Conservation (phyloP, 306 rosid genomes). For the Oxytropis ochrocephala region DNA sequence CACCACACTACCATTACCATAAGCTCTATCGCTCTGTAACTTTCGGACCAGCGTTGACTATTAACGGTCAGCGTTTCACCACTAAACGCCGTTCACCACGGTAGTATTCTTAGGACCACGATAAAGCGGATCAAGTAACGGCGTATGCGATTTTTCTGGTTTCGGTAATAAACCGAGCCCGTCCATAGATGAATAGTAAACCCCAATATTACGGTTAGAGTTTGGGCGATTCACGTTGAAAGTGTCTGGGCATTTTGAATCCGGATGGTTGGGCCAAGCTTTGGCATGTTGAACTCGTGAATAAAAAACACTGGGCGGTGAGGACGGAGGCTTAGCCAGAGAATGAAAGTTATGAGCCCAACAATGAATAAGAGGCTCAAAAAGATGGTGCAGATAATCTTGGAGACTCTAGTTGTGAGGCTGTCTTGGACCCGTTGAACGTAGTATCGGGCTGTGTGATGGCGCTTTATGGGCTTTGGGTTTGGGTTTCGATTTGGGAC, state of each 20-base stretch:
- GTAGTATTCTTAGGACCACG: conserved; percentile 66
- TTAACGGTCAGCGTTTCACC: conserved; percentile 49
- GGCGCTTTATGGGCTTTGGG: conserved; percentile 41
- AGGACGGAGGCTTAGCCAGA: conserved; percentile 84
- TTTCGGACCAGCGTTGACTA: conserved; percentile 57
- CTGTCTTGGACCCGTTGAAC: conserved; percentile 74
- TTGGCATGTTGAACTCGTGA: conserved; percentile 54
- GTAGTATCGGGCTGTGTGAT: conserved; percentile 50
- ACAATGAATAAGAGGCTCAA: conserved; percentile 43
- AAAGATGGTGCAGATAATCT: conserved; percentile 59
- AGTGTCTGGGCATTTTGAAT: conserved; percentile 28
- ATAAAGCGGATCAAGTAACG: conserved; percentile 40
- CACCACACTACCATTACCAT: conserved; percentile 55
- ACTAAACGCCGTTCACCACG: conserved; percentile 26
- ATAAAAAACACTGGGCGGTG: conserved; percentile 73
- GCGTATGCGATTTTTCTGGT: conserved; percentile 48
- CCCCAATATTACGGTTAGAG: conserved; percentile 61
- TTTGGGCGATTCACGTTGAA: conserved; percentile 58
- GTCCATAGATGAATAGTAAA: conserved; percentile 48
- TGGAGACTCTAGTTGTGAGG: conserved; percentile 66
- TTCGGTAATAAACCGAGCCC: conserved; percentile 51
- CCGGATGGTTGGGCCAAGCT: conserved; percentile 47
- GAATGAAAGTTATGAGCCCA: conserved; percentile 57
- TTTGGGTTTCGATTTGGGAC: conserved; percentile 5
- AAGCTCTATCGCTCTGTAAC: conserved; percentile 44